Conservation (phyloP, 2,329 filamentous ascomycete genomes). For the Sporothrix humicola region DNA sequence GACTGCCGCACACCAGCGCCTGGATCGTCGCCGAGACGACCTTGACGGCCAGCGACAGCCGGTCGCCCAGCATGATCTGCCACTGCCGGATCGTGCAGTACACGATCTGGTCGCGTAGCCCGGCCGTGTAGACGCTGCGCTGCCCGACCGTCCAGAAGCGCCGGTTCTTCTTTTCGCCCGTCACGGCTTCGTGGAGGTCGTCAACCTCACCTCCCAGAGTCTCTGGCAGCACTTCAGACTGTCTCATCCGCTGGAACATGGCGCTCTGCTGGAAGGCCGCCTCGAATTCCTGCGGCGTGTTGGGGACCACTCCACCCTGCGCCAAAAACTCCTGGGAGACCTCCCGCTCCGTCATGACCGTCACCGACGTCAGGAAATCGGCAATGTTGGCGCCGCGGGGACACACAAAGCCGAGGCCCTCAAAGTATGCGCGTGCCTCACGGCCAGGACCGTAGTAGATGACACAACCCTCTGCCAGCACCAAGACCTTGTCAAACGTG, state of each 20-base stretch:
- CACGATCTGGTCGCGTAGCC: slow-evolving; percentile 72
- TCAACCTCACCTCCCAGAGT: slow-evolving; percentile 41
- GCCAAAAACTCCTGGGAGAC: slow-evolving; percentile 56
- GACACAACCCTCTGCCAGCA: slow-evolving; percentile 36
- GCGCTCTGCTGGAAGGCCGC: slow-evolving; percentile 57
- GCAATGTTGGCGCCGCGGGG: slow-evolving; percentile 70
- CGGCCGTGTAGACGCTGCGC: slow-evolving; percentile 67
- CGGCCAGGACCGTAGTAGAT: slow-evolving; percentile 65
- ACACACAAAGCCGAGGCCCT: slow-evolving; percentile 69
- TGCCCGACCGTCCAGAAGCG: slow-evolving; percentile 22
- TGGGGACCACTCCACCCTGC: slow-evolving; percentile 51
- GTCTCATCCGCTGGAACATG: slow-evolving; percentile 52
- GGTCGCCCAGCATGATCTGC: slow-evolving; percentile 79
- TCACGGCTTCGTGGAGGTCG: slow-evolving; percentile 25
- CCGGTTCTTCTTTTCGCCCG: slow-evolving; percentile 30
- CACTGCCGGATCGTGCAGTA: slow-evolving; percentile 74
- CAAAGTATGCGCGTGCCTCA: slow-evolving; percentile 67
- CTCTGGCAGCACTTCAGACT: slow-evolving; percentile 60
- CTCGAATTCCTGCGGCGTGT: slow-evolving; percentile 67
- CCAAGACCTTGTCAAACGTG: slow-evolving; percentile 39
- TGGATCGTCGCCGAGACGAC: slow-evolving; percentile 79
- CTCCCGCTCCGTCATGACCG: slow-evolving; percentile 60
- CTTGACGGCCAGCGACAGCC: slow-evolving; percentile 76
- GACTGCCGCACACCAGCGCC: slow-evolving; percentile 73
- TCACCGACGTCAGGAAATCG: slow-evolving; percentile 75